Conservation (phyloP, 179 eudicot species). For the Silene noctiflora region DNA sequence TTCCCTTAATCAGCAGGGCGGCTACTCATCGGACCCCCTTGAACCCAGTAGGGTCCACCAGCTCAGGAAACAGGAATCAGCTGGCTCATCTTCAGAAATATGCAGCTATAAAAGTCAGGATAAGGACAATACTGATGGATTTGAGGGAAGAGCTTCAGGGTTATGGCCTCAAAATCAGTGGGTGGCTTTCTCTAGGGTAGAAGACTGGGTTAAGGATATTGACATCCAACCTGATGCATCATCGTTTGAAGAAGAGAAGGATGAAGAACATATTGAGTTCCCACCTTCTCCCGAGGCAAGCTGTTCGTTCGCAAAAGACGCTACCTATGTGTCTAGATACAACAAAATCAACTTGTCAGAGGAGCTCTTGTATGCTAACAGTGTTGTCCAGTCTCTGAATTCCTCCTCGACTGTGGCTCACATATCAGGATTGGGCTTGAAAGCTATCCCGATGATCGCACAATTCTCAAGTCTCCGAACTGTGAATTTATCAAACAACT, state of each 20-base stretch:
- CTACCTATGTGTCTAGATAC: conserved; percentile 24
- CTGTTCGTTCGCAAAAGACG: conserved; percentile 26
- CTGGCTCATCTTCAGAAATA: conserved; percentile 36
- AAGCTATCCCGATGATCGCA: conserved; percentile 59
- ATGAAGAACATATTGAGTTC: conserved; percentile 28
- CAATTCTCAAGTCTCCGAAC: conserved; percentile 72
- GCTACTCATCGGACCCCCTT: conserved; percentile 71
- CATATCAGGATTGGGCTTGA: conserved; percentile 68
- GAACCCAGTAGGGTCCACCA: conserved; percentile 43
- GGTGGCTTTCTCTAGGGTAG: conserved; percentile 83
- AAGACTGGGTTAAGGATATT: conserved; percentile 75
- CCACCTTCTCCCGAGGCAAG: conserved; percentile 58
- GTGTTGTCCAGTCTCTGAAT: conserved; percentile 66
- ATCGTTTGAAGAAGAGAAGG: conserved; percentile 26
- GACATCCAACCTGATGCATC: conserved; percentile 34
- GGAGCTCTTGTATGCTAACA: conserved; percentile 66
- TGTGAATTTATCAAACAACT: conserved; percentile 76
- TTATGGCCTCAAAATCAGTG: conserved; percentile 89
- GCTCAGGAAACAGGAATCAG: conserved; percentile 34
- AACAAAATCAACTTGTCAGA: conserved; percentile 44
- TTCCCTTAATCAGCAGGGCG: conserved; percentile 64
- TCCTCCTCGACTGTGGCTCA: conserved; percentile 90
- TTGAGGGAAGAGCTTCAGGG: conserved; percentile 45
- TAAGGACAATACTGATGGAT: conserved; percentile 23
- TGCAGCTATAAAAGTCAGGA: conserved; percentile 26